phyloP scores from a whole-genome alignment of 257 asterid genomes.

The Salvia rosmarinus region DNA sequence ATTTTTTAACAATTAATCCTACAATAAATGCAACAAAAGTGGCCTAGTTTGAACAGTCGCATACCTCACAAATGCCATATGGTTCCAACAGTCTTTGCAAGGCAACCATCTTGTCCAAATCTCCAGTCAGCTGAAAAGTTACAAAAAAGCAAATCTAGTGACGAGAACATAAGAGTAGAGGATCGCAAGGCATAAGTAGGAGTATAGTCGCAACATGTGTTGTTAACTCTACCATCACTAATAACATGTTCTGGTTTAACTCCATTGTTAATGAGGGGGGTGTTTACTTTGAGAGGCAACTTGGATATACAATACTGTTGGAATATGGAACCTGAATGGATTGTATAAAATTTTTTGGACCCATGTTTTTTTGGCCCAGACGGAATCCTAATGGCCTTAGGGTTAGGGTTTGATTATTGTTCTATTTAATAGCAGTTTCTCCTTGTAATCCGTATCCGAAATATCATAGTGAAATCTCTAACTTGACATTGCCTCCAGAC shows the following conservation, averaged over 20 bases:
- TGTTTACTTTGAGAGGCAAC: background rate
- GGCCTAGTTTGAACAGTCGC: too few species aligned
- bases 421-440: too few species aligned
- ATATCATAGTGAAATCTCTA: too few species aligned
- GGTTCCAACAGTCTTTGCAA: conserved; percentile 93
- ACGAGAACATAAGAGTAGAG: background rate
- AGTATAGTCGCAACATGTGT: background rate
- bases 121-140: conserved; percentile 80
- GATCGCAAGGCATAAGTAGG: background rate
- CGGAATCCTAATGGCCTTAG: too few species aligned
- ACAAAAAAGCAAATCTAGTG: conserved; percentile 20
- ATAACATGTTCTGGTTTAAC: background rate
- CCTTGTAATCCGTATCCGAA: too few species aligned
- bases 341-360: too few species aligned
- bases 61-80: conserved; percentile 95
- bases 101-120: conserved; percentile 92
- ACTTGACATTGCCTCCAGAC: too few species aligned
- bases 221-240: background rate
- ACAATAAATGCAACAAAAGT: too few species aligned
- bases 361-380: too few species aligned
- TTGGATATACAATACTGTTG: background rate
- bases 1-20: too few species aligned
- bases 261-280: background rate
- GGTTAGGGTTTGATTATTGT: too few species aligned
- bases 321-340: too few species aligned